A percentile compares a stretch with the other conserved stretches of the same genome.
Conservation (phyloP, 2,329 filamentous ascomycete species). For the Colletotrichum euphorbiae region DNA sequence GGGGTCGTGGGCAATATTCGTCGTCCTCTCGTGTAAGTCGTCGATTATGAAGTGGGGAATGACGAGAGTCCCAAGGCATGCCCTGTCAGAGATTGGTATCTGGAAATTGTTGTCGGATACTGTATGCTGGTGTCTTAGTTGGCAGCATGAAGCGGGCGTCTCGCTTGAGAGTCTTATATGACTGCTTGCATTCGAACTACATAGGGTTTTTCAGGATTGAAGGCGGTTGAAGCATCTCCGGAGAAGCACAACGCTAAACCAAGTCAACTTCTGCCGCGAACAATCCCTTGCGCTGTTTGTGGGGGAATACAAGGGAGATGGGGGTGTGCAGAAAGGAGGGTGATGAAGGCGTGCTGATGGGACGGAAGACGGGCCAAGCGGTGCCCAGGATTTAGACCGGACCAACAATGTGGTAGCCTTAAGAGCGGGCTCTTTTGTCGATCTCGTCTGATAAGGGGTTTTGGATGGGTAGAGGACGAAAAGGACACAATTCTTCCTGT, state of each 20-base stretch:
- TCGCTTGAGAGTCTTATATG: conserved; percentile 31
- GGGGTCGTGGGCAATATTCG: neutral
- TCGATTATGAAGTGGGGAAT: neutral
- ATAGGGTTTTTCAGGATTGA: conserved; percentile 6
- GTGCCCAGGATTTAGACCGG: conserved; percentile 18
- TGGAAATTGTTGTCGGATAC: neutral
- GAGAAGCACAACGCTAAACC: conserved; percentile 31
- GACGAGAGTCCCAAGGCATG: neutral
- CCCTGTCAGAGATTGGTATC: neutral
- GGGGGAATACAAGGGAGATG: conserved; percentile 31
- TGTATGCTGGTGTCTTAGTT: neutral
- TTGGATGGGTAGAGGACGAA: conserved; percentile 18
- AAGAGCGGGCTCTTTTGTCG: conserved; percentile 32
- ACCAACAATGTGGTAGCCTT: conserved; percentile 34
- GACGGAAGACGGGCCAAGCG: conserved; percentile 30
- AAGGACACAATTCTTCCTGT: conserved; percentile 35
- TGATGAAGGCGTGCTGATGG: conserved; percentile 16
- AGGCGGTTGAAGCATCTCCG: conserved; percentile 37
- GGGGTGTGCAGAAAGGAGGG: conserved; percentile 7
- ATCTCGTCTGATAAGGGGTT: conserved; percentile 35
- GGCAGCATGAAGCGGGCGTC: neutral
- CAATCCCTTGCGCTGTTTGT: conserved; percentile 29
- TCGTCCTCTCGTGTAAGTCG: neutral
- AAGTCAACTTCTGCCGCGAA: conserved; percentile 33
- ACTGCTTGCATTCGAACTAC: conserved; percentile 6